A percentile compares a stretch with the other conserved stretches of the same genome.
Conservation (phyloP, 306 rosid species). For the Gastrolobium bilobum region DNA sequence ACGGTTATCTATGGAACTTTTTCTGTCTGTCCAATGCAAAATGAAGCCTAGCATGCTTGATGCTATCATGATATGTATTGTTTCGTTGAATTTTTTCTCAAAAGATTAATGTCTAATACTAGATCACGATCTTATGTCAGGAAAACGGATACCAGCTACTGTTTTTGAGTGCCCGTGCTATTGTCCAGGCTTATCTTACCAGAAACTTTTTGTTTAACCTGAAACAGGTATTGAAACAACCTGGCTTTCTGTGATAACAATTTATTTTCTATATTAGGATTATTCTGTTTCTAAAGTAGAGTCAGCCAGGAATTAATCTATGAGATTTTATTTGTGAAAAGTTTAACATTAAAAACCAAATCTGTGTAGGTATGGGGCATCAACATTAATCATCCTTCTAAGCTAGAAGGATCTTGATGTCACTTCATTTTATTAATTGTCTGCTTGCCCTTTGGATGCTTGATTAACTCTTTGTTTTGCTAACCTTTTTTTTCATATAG, state of each 20-base stretch:
- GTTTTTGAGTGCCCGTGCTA: constrained; percentile 98
- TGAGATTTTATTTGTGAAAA: neutral
- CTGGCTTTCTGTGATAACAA: constrained; percentile 22
- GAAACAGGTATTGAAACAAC: constrained; percentile 71
- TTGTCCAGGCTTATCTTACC: constrained; percentile 95
- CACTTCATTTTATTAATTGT: neutral
- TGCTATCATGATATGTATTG: constrained; percentile 17
- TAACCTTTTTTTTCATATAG: neutral
- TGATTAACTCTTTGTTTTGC: neutral
- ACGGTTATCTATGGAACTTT: constrained; percentile 19
- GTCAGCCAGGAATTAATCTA: neutral
- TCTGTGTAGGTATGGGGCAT: neutral
- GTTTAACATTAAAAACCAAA: neutral
- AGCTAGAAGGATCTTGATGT: constrained; percentile 25
- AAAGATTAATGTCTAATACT: constrained; percentile 47
- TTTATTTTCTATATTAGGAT: constrained; percentile 26
- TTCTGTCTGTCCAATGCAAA: constrained; percentile 42
- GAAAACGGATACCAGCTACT: constrained; percentile 99
- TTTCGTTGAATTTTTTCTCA: constrained; percentile 24
- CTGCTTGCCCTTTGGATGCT: neutral
- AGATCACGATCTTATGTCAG: constrained; percentile 55
- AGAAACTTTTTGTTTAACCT: constrained; percentile 83
- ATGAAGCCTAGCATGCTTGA: constrained; percentile 27
- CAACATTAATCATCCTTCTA: neutral
- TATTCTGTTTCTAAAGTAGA: constrained; percentile 14